Base-by-base conservation (phyloP, 2,329 filamentous ascomycete species). In the Corynespora cassiicola region DNA sequence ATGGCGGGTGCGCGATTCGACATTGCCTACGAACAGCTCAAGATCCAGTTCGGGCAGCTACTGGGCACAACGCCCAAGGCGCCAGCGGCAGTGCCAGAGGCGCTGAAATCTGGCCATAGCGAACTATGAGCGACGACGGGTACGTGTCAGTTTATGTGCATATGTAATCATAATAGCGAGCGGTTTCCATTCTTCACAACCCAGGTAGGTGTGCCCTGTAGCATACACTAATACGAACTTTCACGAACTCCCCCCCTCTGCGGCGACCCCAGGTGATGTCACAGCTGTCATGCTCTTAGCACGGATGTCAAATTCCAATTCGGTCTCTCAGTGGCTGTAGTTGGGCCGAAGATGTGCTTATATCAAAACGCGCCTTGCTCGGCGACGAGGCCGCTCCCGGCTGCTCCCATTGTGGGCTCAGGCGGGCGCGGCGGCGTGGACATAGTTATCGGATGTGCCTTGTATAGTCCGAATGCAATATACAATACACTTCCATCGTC, bases 301-400 rank as follows among this genome's bases (percentile, higher is more conserved):
- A 95, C 88, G 87, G 88, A 96, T 96, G 90, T 96, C 90, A 96
- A 96, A 96, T 96, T 96, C 84, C 90, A 92, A 91, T 86, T 77
- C 82, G 81, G 86, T 83, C 84, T 24, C 71, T 66, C 72, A 85
- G 66, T 95, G 88, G 85, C 88, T 90, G 83, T 78, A 80, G 84
- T 91, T 95, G 90, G 89, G 90, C 90, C 90, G 88, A 90, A 36
- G 89, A 95, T 89, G 90, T 95, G 90, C 90, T 92, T 81, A 58
- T 40, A 58, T 53, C 29, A 25, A 56, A 39, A 47, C 27, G 9
- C 45, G 37, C 42, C 50, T 50, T 55, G 53, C 51, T 58, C 51
- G 53, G 55, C 20, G 53, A 58, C 53, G 55, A 58, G 55, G 39
- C 53, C 46, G 44, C 47, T 34, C 26, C 34, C 7, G 26, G 42